Evolutionary conservation across 2,329 filamentous ascomycete genomes (phyloP).

Genomic region (Lasiodiplodia theobromae): DNA sequence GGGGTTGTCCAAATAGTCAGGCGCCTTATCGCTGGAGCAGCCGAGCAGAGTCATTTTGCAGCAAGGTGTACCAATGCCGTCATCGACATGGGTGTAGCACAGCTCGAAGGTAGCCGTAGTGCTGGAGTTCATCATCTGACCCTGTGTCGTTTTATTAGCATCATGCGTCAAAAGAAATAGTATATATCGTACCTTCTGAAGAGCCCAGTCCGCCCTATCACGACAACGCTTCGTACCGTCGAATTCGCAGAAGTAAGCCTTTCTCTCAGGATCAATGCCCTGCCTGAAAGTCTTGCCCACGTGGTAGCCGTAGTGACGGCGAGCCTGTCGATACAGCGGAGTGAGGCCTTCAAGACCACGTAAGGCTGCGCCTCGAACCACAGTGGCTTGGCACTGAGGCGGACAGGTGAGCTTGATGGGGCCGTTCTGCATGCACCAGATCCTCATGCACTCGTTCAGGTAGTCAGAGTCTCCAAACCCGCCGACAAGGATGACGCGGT

Average conservation of each 20-base stretch:
- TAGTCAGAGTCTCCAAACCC: constrained; percentile 31
- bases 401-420: constrained; percentile 24
- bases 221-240: not conserved
- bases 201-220: not conserved
- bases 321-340: not conserved
- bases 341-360: constrained; percentile 10
- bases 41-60: not conserved
- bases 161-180: no score
- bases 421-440: constrained; percentile 16
- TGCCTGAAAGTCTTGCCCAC: not conserved
- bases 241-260: not conserved
- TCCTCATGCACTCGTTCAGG: constrained; percentile 8
- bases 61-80: no score
- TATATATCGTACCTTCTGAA: no score
- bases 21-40: not conserved
- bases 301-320: constrained; percentile 14
- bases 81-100: not conserved
- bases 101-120: not conserved
- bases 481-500: constrained; percentile 31
- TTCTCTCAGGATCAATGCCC: not conserved
- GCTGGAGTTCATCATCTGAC: not conserved
- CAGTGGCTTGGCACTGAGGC: constrained; percentile 11
- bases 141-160: no score
- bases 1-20: not conserved
- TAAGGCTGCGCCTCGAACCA: constrained; percentile 8